Evolutionary conservation across 2,329 filamentous ascomycete genomes (phyloP), one percentile per base, ranked within the genome.

Genomic region (Epichloe festucae): DNA sequence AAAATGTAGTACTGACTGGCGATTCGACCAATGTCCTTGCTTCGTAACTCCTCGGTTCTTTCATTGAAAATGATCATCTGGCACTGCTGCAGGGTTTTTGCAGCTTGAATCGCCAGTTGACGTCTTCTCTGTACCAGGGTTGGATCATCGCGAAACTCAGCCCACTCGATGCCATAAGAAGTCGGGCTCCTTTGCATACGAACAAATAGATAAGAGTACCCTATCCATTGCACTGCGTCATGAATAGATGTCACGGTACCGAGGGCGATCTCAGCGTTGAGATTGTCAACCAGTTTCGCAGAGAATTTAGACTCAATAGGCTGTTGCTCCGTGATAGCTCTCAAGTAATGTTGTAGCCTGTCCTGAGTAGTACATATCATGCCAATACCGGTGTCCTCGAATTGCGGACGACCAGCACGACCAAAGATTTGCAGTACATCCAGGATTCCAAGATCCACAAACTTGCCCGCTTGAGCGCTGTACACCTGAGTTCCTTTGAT

Each of bases 21-120:
- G 65, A 98, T 98, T 15, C 93, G 84, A 3, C 93, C 93, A 48
- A 97, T 85, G 61, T 98, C 91, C 66, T 98, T 98, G 54, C 89
- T 87, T 53, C 89, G 83, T 8, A 98, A 78, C 61, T 96, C 91
- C 59, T 96, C 91, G 0, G 91, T 98, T 17, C 76, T 80, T 63
- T 97, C 93, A 58, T 98, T 96, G 73, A 91, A 98, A 52, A 98
- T 93, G 61, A 98, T 93, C 94, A 98, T 98, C 68, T 98, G 93
- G 59, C 88, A 95, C 62, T 90, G 79, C 63, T 96, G 90, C 43
- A 98, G 72, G 5, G 88, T 87, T 43, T 84, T 78, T 0, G 93
- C 93, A 23, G 93, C 93, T 60, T 95, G 84, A 44, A 95, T 89
- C 50, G 93, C 85, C 49, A 98, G 74, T 57, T 93, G 84, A 3